These are phyloP conservation scores for Colletotrichum acutatum DNA, from an alignment of 2,329 filamentous ascomycete species.

Conservation along the genomic window DNA sequence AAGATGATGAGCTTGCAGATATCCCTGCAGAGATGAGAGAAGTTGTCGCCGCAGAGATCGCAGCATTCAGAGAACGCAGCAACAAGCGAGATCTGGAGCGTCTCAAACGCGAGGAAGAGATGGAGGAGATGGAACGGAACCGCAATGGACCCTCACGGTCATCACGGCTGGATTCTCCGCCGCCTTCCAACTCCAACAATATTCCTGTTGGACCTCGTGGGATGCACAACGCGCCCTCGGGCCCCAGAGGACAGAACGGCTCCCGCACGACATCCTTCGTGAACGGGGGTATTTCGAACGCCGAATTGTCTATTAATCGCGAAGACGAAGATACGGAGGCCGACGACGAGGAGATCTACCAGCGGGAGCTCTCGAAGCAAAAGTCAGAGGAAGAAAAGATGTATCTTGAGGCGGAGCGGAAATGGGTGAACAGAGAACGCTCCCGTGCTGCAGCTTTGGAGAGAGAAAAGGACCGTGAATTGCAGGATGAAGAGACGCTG, in stretches of 20 bases:
- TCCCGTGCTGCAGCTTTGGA: slow-evolving; percentile 86
- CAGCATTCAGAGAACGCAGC: slow-evolving; percentile 92
- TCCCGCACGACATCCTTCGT: slow-evolving; percentile 76
- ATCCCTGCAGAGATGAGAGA: slow-evolving; percentile 97
- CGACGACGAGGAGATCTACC: slow-evolving; percentile 86
- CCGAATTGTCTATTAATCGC: slow-evolving; percentile 64
- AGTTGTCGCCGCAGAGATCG: slow-evolving; percentile 92
- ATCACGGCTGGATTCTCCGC: slow-evolving; percentile 79
- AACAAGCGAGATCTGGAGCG: slow-evolving; percentile 90
- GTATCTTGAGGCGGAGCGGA: slow-evolving; percentile 86
- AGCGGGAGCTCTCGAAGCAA: slow-evolving; percentile 75
- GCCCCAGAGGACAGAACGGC: slow-evolving; percentile 74
- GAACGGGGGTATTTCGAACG: slow-evolving; percentile 78
- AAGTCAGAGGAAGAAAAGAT: slow-evolving; percentile 81
- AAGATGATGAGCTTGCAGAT: slow-evolving; percentile 93
- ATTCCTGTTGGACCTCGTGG: slow-evolving; percentile 81
- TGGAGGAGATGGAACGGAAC: slow-evolving; percentile 84
- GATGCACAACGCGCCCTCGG: slow-evolving; percentile 79
- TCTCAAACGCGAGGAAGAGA: slow-evolving; percentile 87
- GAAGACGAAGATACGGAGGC: slow-evolving; percentile 91
- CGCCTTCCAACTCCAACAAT: slow-evolving; percentile 72
- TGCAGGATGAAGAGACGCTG: slow-evolving; percentile 75
- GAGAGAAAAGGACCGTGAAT: slow-evolving; percentile 84
- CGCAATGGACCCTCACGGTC: slow-evolving; percentile 73
- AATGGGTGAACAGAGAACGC: slow-evolving; percentile 91